Conservation (phyloP, 345 rosid species). For the Populus alba region DNA sequence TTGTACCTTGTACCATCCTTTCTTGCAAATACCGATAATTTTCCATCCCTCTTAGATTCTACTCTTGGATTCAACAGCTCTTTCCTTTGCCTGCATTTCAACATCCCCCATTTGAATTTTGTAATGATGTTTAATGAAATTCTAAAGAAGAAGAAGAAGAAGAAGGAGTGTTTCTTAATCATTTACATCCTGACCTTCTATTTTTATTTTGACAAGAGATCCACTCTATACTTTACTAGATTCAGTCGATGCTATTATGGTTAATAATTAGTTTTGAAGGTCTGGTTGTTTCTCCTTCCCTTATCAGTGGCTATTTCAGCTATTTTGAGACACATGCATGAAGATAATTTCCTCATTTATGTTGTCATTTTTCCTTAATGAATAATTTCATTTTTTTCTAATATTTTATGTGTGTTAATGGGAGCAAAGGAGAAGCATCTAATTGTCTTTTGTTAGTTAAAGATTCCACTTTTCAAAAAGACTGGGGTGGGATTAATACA, state of each 20-base stretch:
- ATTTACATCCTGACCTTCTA: neutral
- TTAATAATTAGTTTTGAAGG: neutral
- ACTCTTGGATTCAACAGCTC: neutral
- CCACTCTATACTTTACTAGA: neutral
- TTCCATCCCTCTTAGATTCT: constrained; percentile 1
- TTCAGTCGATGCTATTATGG: neutral
- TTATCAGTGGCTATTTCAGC: neutral
- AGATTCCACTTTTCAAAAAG: too few species aligned
- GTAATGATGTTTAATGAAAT: neutral
- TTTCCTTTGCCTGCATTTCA: neutral
- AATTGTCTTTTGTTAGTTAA: too few species aligned
- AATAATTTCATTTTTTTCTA: too few species aligned
- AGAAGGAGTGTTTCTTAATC: neutral
- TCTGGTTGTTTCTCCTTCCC: neutral
- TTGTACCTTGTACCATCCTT: constrained; percentile 13
- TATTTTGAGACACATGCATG: too few species aligned
- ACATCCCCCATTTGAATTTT: neutral
- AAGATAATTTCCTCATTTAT: too few species aligned
- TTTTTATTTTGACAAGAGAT: neutral
- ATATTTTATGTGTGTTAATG: too few species aligned
- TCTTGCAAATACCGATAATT: constrained; percentile 11
- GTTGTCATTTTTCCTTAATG: too few species aligned
- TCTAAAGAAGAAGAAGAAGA: too few species aligned
- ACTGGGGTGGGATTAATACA: too few species aligned
- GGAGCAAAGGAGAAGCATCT: too few species aligned